Conservation (phyloP, 1,139 yeast genomes). For the Taphrina betulina region DNA sequence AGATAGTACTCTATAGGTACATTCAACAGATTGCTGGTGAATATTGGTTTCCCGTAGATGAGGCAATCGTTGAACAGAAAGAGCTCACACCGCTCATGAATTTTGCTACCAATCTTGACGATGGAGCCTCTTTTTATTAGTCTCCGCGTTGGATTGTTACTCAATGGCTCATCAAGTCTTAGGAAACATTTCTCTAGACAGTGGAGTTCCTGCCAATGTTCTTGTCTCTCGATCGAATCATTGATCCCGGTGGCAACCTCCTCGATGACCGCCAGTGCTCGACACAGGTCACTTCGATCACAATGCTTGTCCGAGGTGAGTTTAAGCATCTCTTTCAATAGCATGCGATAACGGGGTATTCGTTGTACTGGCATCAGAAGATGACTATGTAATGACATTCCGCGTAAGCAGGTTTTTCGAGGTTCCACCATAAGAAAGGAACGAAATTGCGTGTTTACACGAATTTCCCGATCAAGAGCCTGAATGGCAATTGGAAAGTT, state of each 20-base stretch:
- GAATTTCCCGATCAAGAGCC: conserved; percentile 6
- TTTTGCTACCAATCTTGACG: conserved; percentile 6
- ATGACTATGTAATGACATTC: conserved; percentile 12
- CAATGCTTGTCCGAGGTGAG: conserved; percentile 11
- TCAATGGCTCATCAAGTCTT: conserved; percentile 21
- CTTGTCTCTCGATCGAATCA: conserved; percentile 13
- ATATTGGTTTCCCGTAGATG: conserved; percentile 7
- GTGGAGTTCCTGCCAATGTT: conserved; percentile 15
- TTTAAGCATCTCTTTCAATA: conserved; percentile 12
- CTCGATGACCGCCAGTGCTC: conserved; percentile 9
- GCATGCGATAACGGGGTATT: conserved; percentile 15
- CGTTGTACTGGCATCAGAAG: conserved; percentile 27
- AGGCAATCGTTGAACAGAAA: conserved; percentile 31
- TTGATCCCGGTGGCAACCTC: conserved; percentile 13
- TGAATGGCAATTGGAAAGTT: conserved; percentile 22
- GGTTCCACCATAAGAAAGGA: background rate
- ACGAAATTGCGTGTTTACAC: conserved; percentile 1
- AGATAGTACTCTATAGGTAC: background rate
- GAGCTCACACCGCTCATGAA: conserved; percentile 12
- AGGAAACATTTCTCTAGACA: conserved; percentile 5
- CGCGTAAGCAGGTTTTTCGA: conserved; percentile 4
- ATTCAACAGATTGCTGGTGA: conserved; percentile 1
- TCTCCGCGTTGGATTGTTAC: conserved; percentile 4
- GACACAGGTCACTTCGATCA: background rate
- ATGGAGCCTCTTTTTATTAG: conserved; percentile 20